Conservation (phyloP, 805 yeast genomes). For the Blastobotrys peoriensis region DNA sequence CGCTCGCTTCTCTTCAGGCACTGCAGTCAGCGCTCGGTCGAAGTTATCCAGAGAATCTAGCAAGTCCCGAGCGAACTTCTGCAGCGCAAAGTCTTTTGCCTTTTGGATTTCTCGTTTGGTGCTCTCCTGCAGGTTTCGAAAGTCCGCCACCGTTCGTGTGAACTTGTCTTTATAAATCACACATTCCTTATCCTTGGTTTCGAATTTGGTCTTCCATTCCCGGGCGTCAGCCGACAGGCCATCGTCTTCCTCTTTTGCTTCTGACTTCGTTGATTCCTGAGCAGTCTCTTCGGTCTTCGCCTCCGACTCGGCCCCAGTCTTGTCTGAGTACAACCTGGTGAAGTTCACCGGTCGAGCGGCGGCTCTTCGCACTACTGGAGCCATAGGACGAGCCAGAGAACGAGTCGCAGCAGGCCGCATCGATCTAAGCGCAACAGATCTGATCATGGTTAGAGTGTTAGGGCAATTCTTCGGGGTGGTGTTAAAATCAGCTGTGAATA, state of each 20-base stretch:
- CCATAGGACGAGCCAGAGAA: no score
- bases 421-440: no score
- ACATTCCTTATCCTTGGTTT: constrained; percentile 51
- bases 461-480: no score
- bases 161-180: constrained; percentile 80
- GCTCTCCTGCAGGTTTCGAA: constrained; percentile 85
- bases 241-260: constrained; percentile 7
- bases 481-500: no score
- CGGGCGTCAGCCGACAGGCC: constrained; percentile 8
- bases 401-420: no score
- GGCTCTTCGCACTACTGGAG: no score
- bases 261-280: neutral
- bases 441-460: no score
- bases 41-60: constrained; percentile 87
- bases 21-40: constrained; percentile 76
- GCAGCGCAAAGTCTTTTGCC: constrained; percentile 85
- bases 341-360: no score
- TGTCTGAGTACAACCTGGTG: constrained; percentile 11
- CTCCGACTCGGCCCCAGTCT: constrained; percentile 1
- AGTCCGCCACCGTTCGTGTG: constrained; percentile 82
- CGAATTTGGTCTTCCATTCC: constrained; percentile 46
- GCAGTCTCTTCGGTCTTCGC: constrained; percentile 1
- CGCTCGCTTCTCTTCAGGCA: constrained; percentile 29
- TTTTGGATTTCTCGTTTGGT: constrained; percentile 82
- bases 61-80: constrained; percentile 85